These are phyloP conservation scores for Azolla pinnata DNA, from an alignment of 75 land plant genomes.

Conservation along the genomic window DNA sequence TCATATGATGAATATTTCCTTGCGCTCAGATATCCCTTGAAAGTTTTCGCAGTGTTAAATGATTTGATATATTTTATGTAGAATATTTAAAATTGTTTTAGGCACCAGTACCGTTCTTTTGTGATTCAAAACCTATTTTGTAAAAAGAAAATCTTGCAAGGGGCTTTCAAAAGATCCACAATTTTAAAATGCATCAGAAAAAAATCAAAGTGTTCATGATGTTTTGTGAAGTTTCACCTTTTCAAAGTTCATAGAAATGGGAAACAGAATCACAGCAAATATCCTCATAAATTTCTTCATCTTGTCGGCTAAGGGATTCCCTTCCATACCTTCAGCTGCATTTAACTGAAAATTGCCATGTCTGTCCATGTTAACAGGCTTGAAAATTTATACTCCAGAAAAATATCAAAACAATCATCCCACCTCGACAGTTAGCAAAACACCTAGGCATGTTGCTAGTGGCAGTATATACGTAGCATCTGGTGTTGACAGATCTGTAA, in stretches of 20 bases:
- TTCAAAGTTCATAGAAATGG: slow-evolving; percentile 71
- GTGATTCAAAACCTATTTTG: neutral
- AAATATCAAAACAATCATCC: neutral
- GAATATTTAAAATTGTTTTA: too few relatives aligned
- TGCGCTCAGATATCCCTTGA: too few relatives aligned
- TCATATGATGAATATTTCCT: too few relatives aligned
- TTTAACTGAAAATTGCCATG: slow-evolving; percentile 39
- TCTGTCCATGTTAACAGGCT: neutral
- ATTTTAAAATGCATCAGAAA: neutral
- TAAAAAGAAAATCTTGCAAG: neutral
- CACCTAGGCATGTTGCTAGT: slow-evolving; percentile 43
- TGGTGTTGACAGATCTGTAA: slow-evolving; percentile 61
- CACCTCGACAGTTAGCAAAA: slow-evolving; percentile 87
- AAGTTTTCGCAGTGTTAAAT: too few relatives aligned
- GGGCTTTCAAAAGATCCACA: neutral
- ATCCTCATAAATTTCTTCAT: slow-evolving; percentile 72
- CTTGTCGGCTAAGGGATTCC: slow-evolving; percentile 62
- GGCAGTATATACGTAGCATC: slow-evolving; percentile 58
- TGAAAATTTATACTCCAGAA: neutral
- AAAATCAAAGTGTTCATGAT: neutral
- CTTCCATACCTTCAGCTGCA: slow-evolving; percentile 90
- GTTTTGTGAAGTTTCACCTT: slow-evolving; percentile 39
- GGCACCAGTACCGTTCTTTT: too few relatives aligned
- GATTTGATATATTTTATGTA: too few relatives aligned
- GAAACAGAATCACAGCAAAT: slow-evolving; percentile 57